A percentile compares a stretch with the other conserved stretches of the same genome.
Evolutionary conservation across 2,329 filamentous ascomycete genomes (phyloP).

Genomic region (Sclerotinia minor): DNA sequence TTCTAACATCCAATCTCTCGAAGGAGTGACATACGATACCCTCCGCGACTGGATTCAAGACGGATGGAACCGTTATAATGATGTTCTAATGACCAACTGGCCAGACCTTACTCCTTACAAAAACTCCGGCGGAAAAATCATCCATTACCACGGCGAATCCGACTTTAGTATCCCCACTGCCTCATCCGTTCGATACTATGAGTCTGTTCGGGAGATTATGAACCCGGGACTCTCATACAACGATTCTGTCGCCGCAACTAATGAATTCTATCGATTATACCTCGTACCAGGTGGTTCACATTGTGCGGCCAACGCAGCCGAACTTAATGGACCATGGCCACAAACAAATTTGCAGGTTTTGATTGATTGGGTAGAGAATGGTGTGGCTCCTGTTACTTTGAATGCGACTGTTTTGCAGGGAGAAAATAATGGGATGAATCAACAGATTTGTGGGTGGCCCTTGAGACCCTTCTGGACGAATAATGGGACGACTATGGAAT

Average conservation of each 20-base stretch:
- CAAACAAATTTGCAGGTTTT: slow-evolving; percentile 67
- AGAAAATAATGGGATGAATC: slow-evolving; percentile 41
- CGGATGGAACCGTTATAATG: slow-evolving; percentile 51
- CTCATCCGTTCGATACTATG: slow-evolving; percentile 56
- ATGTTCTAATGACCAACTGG: slow-evolving; percentile 54
- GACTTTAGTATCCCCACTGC: slow-evolving; percentile 54
- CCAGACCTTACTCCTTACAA: slow-evolving; percentile 55
- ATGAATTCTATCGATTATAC: slow-evolving; percentile 57
- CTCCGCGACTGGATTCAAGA: slow-evolving; percentile 56
- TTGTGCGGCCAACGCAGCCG: slow-evolving; percentile 49
- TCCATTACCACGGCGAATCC: slow-evolving; percentile 60
- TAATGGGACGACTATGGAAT: slow-evolving; percentile 36
- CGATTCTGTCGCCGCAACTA: slow-evolving; percentile 46
- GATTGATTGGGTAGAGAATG: slow-evolving; percentile 70
- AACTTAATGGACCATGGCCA: slow-evolving; percentile 41
- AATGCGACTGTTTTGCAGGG: slow-evolving; percentile 45
- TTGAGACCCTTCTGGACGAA: slow-evolving; percentile 40
- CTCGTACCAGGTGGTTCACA: slow-evolving; percentile 55
- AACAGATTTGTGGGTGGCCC: slow-evolving; percentile 47
- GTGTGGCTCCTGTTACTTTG: slow-evolving; percentile 41
- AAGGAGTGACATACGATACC: slow-evolving; percentile 56
- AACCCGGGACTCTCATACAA: slow-evolving; percentile 46
- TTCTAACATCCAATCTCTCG: slow-evolving; percentile 47
- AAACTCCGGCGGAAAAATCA: slow-evolving; percentile 53
- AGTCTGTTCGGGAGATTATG: slow-evolving; percentile 54